Evolutionary conservation across 2,329 filamentous ascomycete genomes (phyloP).

Genomic region (Phialemoniopsis sp.): DNA sequence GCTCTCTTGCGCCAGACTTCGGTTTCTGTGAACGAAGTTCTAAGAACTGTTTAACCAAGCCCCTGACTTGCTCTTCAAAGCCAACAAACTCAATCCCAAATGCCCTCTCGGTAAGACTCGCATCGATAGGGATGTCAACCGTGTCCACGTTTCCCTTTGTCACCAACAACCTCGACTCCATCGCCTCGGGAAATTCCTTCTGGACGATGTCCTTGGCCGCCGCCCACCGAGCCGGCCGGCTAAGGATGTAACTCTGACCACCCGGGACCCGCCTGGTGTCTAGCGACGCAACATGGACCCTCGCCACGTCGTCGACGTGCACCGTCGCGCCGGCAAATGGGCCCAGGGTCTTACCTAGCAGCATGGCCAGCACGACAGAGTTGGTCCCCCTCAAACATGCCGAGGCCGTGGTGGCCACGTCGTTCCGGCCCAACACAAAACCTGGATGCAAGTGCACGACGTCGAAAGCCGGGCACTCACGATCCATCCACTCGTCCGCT

Average conservation of each 20-base stretch:
- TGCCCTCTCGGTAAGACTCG: slow-evolving; percentile 17
- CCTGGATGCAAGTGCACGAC: slow-evolving; percentile 28
- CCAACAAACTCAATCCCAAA: slow-evolving; percentile 17
- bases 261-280: slow-evolving; percentile 19
- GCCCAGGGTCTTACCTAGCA: slow-evolving; percentile 21
- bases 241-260: slow-evolving; percentile 25
- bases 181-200: slow-evolving; percentile 19
- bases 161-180: slow-evolving; percentile 17
- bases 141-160: slow-evolving; percentile 15
- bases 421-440: slow-evolving; percentile 30
- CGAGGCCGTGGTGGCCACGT: slow-evolving; percentile 20
- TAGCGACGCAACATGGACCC: slow-evolving; percentile 29
- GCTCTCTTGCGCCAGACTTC: too few relatives aligned
- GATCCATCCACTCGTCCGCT: slow-evolving; percentile 24
- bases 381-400: slow-evolving; percentile 20
- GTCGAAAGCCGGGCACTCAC: slow-evolving; percentile 26
- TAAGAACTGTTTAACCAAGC: slow-evolving; percentile 17
- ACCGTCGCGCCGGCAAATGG: slow-evolving; percentile 22
- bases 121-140: slow-evolving; percentile 17
- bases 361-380: slow-evolving; percentile 22
- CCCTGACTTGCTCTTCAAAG: slow-evolving; percentile 22
- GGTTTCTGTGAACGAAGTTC: slow-evolving; percentile 9
- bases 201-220: slow-evolving; percentile 30
- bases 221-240: slow-evolving; percentile 26
- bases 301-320: slow-evolving; percentile 31